Evolutionary conservation across 768 basidiomycete genomes (phyloP).

Genomic region (Trametes coccinea): DNA sequence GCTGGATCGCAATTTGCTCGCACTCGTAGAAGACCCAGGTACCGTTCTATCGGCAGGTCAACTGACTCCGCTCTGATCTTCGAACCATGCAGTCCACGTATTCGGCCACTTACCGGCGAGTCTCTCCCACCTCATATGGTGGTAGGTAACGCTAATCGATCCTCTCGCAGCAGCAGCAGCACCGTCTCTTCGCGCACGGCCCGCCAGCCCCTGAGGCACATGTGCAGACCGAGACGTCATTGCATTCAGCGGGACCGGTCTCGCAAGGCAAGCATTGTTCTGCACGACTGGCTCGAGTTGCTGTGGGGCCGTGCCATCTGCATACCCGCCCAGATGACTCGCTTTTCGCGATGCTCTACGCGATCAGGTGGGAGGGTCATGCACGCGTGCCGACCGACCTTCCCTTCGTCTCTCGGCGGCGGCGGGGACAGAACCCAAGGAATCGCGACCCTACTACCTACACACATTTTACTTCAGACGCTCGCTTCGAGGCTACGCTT

Average conservation of each 20-base stretch:
- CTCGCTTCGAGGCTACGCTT: neutral
- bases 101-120: constrained; percentile 9
- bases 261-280: constrained; percentile 14
- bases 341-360: neutral
- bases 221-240: constrained; percentile 2
- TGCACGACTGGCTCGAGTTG: neutral
- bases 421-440: neutral
- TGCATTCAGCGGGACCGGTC: neutral
- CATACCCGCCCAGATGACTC: neutral
- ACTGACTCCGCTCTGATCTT: constrained; percentile 3
- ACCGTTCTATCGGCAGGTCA: neutral
- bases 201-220: constrained; percentile 8
- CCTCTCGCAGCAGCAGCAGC: constrained; percentile 1
- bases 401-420: neutral
- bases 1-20: constrained; percentile 5
- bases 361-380: constrained; percentile 13
- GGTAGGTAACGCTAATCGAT: neutral
- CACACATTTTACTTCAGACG: neutral
- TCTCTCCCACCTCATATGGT: neutral
- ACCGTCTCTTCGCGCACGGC: constrained; percentile 4
- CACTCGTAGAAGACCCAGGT: constrained; percentile 1
- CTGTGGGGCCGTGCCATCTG: constrained; percentile 4
- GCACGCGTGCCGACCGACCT: neutral
- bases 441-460: too few species aligned
- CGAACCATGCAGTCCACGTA: neutral